Conservation (phyloP, 805 yeast genomes). For the Starmerella geochares region DNA sequence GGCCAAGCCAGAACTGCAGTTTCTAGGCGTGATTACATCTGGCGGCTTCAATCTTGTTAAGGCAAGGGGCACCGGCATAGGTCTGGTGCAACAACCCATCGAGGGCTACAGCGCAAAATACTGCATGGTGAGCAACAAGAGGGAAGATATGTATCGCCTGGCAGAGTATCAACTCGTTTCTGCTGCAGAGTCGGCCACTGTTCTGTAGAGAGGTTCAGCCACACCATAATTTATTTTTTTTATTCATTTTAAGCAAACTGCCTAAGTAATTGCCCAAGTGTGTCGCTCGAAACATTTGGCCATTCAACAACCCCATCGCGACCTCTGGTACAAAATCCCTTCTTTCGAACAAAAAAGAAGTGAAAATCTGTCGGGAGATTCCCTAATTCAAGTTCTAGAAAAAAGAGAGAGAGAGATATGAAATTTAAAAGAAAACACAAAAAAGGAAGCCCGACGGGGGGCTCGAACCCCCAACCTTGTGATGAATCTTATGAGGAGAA, state of each 20-base stretch:
- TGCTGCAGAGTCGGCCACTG: neutral
- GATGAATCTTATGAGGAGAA: constrained; percentile 18
- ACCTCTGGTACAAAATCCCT: no score
- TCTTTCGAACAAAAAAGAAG: no score
- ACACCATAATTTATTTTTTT: neutral
- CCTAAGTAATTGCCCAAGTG: no score
- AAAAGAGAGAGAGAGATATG: neutral
- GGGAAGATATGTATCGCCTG: neutral
- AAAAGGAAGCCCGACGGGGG: constrained; percentile 26
- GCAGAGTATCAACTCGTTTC: neutral
- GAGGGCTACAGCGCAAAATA: neutral
- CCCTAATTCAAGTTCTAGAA: neutral
- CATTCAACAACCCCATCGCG: no score
- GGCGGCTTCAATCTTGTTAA: neutral
- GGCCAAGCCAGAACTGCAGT: no score
- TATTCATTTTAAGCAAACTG: no score
- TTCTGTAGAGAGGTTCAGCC: neutral
- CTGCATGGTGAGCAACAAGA: neutral
- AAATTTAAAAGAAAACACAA: neutral
- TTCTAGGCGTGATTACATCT: neutral
- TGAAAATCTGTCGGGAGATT: no score
- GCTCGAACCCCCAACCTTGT: constrained; percentile 28
- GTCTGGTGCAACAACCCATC: neutral
- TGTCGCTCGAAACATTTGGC: no score
- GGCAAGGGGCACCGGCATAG: neutral